Percentiles rank a stretch among this genome's conserved stretches.
Evolutionary conservation across 2,329 filamentous ascomycete species (phyloP).

Genomic region (Cephalotrichum gorgonifer): DNA sequence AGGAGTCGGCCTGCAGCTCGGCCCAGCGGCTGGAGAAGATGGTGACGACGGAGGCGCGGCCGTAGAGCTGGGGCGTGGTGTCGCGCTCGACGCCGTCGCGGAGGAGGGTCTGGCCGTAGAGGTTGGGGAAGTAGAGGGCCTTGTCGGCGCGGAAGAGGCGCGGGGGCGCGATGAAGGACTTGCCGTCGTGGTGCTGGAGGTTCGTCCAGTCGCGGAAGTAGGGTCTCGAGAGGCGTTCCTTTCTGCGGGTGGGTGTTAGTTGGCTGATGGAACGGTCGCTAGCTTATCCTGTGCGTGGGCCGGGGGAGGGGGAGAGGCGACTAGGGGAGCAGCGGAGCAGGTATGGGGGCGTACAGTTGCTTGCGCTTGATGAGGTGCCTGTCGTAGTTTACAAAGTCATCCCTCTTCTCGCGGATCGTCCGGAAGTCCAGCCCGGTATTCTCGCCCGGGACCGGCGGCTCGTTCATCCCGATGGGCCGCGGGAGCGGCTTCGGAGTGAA

Average conservation of each 20-base stretch:
- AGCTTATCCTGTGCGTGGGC: too few relatives aligned
- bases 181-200: constrained; percentile 72
- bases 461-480: constrained; percentile 72
- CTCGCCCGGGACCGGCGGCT: constrained; percentile 65
- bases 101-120: constrained; percentile 67
- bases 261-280: too few relatives aligned
- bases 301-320: not conserved
- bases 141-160: constrained; percentile 74
- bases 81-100: constrained; percentile 44
- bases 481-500: constrained; percentile 51
- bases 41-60: constrained; percentile 67
- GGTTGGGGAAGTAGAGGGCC: constrained; percentile 88
- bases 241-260: constrained; percentile 31
- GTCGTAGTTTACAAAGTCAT: constrained; percentile 77
- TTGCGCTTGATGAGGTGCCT: constrained; percentile 70
- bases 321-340: not conserved
- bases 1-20: constrained; percentile 66
- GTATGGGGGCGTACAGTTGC: constrained; percentile 48
- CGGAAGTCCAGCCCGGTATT: constrained; percentile 70
- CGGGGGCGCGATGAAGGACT: constrained; percentile 79
- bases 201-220: constrained; percentile 97
- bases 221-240: constrained; percentile 67
- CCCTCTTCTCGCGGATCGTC: constrained; percentile 54
- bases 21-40: constrained; percentile 82
- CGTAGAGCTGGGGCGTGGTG: constrained; percentile 65